Conservation (phyloP, 169 alveolate species). For the Plasmodium billcollinsi region DNA sequence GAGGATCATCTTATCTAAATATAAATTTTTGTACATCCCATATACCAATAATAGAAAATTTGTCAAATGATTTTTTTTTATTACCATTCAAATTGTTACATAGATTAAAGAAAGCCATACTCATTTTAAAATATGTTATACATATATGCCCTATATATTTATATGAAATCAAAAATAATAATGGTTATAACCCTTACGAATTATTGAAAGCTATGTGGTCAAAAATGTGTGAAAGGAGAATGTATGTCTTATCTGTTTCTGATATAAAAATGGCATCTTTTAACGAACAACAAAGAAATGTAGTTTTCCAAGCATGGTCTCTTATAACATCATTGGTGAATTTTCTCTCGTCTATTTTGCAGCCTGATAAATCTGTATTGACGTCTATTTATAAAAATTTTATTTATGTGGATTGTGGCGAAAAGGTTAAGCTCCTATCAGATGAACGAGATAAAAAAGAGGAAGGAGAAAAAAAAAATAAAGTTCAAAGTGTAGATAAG, state of each 20-base stretch:
- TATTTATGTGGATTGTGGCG: not conserved
- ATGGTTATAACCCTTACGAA: constrained; percentile 56
- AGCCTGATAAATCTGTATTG: constrained; percentile 40
- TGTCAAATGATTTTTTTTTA: constrained; percentile 31
- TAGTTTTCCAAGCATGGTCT: constrained; percentile 52
- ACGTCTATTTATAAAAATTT: constrained; percentile 51
- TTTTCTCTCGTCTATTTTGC: constrained; percentile 12
- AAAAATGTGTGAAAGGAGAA: constrained; percentile 35
- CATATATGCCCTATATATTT: constrained; percentile 31
- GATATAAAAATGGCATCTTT: constrained; percentile 40
- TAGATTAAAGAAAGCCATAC: constrained; percentile 53
- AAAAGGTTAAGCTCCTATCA: not conserved
- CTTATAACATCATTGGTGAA: constrained; percentile 45
- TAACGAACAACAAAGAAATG: constrained; percentile 34
- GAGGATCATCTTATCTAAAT: constrained; percentile 7
- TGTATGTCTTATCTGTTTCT: constrained; percentile 12
- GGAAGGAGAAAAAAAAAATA: not conserved
- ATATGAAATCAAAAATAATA: constrained; percentile 26
- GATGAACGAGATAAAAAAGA: not conserved
- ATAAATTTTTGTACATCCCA: constrained; percentile 9
- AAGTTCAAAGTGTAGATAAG: not conserved
- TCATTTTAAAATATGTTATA: constrained; percentile 28
- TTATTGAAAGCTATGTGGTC: constrained; percentile 40
- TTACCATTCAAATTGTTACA: constrained; percentile 59
- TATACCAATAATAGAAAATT: constrained; percentile 29